Evolutionary conservation across 805 yeast species (phyloP), one percentile per base, ranked within the genome.

Genomic region (Cyberlindnera mrakii): DNA sequence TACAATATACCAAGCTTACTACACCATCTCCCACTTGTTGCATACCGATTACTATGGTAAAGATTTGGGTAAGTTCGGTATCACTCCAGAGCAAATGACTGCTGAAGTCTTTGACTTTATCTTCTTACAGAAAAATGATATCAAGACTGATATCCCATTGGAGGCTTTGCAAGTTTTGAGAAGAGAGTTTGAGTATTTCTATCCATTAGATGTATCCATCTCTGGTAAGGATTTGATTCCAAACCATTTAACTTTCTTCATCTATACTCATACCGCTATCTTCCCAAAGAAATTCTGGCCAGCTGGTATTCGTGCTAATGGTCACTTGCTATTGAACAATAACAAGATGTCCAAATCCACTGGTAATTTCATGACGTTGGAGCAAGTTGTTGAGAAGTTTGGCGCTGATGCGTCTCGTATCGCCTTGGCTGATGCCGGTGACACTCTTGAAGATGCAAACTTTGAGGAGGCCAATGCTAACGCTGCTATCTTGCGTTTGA

Each of bases 341-440:
- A 93, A 91, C 57, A 93, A 93, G 77, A 93, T 93, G 99, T 82
- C 97, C 43, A 93, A 93, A 67, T 85, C 96, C 29, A 91, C 98
- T 29, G 99, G 99, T 68, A 93, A 93, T 72, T 93, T 93, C 64
- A 74, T 87, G 81, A 93, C 98, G 40, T 72, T 93, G 64, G 77
- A 81, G 56, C 88, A 93, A 65, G 77, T 85, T 62, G 82, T 82
- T 47, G 74, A 79, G 56, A 93, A 93, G 68, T 93, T 82, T 55
- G 99, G 99, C 65, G 96, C 98, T 40, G 99, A 93, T 66, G 97
- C 98, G 34, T 73, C 96, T 10, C 85, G 99, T 74, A 86, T 93
- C 64, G 97, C 99, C 5, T 72, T 93, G 52, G 99, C 98, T 37
- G 99, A 93, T 71, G 96, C 97, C 41, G 99, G 99, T 72, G 99